These are phyloP conservation scores for Begonia loranthoides DNA, from an alignment of 306 rosid species.

Conservation along the genomic window DNA sequence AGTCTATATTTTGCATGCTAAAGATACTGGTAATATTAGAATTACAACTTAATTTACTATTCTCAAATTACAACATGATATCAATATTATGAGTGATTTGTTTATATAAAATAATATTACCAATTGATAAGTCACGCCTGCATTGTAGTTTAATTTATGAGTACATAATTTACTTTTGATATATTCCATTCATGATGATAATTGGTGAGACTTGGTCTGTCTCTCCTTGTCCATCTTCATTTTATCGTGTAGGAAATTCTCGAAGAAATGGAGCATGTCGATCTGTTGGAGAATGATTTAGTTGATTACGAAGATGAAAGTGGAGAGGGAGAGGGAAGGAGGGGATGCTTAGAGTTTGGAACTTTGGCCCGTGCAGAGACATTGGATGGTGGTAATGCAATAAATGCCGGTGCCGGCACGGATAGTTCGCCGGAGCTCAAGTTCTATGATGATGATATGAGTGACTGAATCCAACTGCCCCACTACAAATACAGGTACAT, in stretches of 20 bases:
- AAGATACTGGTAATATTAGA: too few relatives aligned
- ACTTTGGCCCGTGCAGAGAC: conserved; percentile 34
- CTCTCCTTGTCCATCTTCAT: not conserved
- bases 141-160: not conserved
- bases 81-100: too few relatives aligned
- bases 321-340: conserved; percentile 27
- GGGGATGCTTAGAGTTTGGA: conserved; percentile 40
- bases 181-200: not conserved
- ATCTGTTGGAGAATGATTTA: conserved; percentile 52
- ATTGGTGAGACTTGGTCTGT: not conserved
- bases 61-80: too few relatives aligned
- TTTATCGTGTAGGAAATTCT: conserved; percentile 25
- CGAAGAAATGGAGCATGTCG: conserved; percentile 41
- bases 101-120: too few relatives aligned
- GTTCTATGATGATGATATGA: conserved; percentile 56
- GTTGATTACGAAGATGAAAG: conserved; percentile 50
- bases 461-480: conserved; percentile 21
- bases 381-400: conserved; percentile 27
- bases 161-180: not conserved
- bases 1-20: too few relatives aligned
- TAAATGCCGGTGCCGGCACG: conserved; percentile 42
- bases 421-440: conserved; percentile 26
- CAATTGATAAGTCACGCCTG: not conserved
- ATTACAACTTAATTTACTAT: too few relatives aligned
- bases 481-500: conserved; percentile 7